Evolutionary conservation across 345 rosid genomes (phyloP), one percentile per base, ranked within the genome.

Genomic region (Acer saccharum): DNA sequence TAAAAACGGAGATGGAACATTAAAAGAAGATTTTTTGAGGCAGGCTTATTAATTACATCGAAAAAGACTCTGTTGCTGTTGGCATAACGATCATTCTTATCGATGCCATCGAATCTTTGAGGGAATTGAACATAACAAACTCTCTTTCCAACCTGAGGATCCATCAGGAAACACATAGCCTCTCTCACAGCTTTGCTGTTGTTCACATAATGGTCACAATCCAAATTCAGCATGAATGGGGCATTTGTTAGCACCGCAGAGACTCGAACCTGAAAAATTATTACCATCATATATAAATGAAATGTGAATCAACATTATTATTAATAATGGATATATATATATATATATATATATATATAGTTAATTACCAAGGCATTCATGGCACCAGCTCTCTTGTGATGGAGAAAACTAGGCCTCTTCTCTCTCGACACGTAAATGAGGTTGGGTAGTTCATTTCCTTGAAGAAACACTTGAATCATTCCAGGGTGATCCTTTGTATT

Each of bases 331-430:
- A 35, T 4, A 35, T 35, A 35, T 35, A 35, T 29, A 29, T 29
- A 29, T 29, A 29, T 2, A 29, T 29, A 29, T 29, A 23, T 23
- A 23, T 23, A 23, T 23, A 29, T 29, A 29, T 29, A 29, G 35
- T 29, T 29, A 32, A 6, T 35, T 87, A 94, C 98, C 88, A 94
- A 78, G 78, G 99, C 99, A 70, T 94, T 96, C 98, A 94, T 94
- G 88, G 99, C 98, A 69, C 98, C 98, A 41, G 97, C 99, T 83
- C 93, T 92, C 91, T 94, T 92, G 87, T 96, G 95, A 83, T 94
- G 98, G 62, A 81, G 86, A 71, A 89, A 92, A 66, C 92, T 92
- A 29, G 97, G 95, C 55, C 98, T 87, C 81, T 92, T 92, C 89
- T 92, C 94, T 82, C 95, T 90, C 32, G 97, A 93, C 52, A 92